Evolutionary conservation across 768 basidiomycete species (phyloP).

Genomic region (Neoboletus subvelutipes): DNA sequence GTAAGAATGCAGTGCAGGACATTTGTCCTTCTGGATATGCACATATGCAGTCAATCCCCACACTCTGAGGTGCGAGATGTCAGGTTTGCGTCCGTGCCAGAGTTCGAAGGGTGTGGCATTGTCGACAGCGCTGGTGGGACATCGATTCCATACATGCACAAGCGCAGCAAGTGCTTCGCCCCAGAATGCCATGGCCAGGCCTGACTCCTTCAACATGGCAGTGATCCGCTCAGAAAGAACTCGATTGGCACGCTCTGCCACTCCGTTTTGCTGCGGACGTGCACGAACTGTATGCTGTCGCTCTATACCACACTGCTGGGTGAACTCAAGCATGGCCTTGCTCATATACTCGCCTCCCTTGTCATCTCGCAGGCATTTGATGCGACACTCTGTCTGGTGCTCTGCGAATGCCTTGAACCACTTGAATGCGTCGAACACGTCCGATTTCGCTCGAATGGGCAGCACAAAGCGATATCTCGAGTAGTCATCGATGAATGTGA

Average conservation of each 20-base stretch:
- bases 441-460: conserved; percentile 23
- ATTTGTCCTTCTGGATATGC: neutral
- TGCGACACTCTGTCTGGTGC: conserved; percentile 16
- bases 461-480: conserved; percentile 17
- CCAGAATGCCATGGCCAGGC: neutral
- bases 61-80: too few relatives aligned
- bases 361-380: conserved; percentile 27
- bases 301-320: too few relatives aligned
- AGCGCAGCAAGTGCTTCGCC: too few relatives aligned
- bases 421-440: conserved; percentile 27
- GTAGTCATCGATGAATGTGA: conserved; percentile 11
- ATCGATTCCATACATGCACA: too few relatives aligned
- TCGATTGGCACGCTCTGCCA: too few relatives aligned
- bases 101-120: too few relatives aligned
- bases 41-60: neutral
- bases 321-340: conserved; percentile 19
- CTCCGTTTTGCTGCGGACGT: too few relatives aligned
- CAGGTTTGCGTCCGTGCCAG: too few relatives aligned
- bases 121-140: too few relatives aligned
- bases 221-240: neutral
- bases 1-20: neutral
- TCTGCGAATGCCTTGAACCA: conserved; percentile 26
- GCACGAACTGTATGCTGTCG: too few relatives aligned
- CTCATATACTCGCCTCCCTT: conserved; percentile 33
- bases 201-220: conserved; percentile 20